Evolutionary conservation across 2,329 filamentous ascomycete genomes (phyloP).

Genomic region (Coniochaeta ligniaria): DNA sequence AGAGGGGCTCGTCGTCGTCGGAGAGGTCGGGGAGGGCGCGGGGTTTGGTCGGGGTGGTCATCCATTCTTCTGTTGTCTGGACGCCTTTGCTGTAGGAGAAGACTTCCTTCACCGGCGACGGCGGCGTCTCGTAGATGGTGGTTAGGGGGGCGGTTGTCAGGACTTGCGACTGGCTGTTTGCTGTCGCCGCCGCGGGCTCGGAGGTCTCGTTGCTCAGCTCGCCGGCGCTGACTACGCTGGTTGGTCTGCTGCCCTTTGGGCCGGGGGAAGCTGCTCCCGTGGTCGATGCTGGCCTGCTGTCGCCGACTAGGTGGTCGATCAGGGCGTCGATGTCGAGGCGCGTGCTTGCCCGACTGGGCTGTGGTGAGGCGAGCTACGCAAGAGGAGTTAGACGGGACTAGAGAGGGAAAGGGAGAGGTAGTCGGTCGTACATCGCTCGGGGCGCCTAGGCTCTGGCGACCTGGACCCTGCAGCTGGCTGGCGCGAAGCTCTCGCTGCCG

Average conservation of each 20-base stretch:
- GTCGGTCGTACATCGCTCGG: constrained; percentile 58
- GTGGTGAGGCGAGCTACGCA: constrained; percentile 62
- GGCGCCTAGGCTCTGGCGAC: constrained; percentile 61
- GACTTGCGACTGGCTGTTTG: constrained; percentile 51
- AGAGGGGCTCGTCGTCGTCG: constrained; percentile 50
- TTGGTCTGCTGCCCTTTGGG: constrained; percentile 67
- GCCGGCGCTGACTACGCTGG: constrained; percentile 76
- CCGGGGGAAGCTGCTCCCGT: constrained; percentile 59
- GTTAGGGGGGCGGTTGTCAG: constrained; percentile 67
- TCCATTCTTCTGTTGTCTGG: constrained; percentile 79
- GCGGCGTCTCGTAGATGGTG: constrained; percentile 74
- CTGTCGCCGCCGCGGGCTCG: constrained; percentile 42
- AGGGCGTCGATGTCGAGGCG: constrained; percentile 76
- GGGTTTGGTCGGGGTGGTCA: constrained; percentile 43
- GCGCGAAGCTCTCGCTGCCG: constrained; percentile 79
- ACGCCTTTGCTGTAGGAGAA: constrained; percentile 97
- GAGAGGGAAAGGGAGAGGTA: background rate
- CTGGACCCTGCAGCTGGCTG: constrained; percentile 64
- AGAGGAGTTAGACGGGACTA: constrained; percentile 3
- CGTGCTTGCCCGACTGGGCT: constrained; percentile 59
- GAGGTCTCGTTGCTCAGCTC: constrained; percentile 72
- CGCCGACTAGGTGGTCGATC: constrained; percentile 76
- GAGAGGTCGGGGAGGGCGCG: constrained; percentile 48
- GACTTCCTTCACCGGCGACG: constrained; percentile 70
- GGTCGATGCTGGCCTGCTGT: constrained; percentile 65